Base-by-base conservation (phyloP, 352 stramenopile species). In the Phytopythium aichiense region DNA sequence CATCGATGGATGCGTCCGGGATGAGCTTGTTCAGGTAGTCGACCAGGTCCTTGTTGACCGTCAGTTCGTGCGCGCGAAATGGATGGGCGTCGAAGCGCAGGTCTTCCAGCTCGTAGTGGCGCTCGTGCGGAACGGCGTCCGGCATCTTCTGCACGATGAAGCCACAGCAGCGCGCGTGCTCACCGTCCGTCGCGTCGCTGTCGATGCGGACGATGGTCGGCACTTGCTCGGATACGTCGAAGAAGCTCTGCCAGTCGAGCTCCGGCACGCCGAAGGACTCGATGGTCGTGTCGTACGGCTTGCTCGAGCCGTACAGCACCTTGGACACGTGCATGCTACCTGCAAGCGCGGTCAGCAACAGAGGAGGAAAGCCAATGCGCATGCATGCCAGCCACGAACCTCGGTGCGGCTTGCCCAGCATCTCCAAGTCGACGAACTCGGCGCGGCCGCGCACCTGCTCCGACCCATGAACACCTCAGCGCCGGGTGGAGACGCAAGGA, bases 131-230 rank as follows among this genome's bases (percentile, higher is more conserved):
- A 23, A 72, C 72, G 5, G 67, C 69, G 18, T 80, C 64, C 0
- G 87, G 84, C 84, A 95, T 92, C 56, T 92, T 87, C 63, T 95
- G 84, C 33, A 95, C 76, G 50, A 89, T 93, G 16, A 95, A 59
- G 8, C 87, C 87, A 64, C 81, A 91, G 58, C 73, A 89, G 20
- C 69, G 69, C 18, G 88, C 68, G 31, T 83, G 68, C 22, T 38
- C 37, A 31, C 83, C 78, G 22, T 79, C 70, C 5, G 71, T 61
- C 1, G 76, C 45, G 33, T 80, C 68, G 43, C 83, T 89, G 30
- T 85, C 77, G 58, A 95, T 82, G 31, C 82, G 84, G 33, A 95
- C 84, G 22, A 88, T 83, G 4, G 87, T 93, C n/a, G 87, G 84
- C 5, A 92, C 72, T 64, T 95, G 87, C 79, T 95, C 87, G 13